Evolutionary conservation across 148 eudicot species (phyloP).

Genomic region (Silene conica): DNA sequence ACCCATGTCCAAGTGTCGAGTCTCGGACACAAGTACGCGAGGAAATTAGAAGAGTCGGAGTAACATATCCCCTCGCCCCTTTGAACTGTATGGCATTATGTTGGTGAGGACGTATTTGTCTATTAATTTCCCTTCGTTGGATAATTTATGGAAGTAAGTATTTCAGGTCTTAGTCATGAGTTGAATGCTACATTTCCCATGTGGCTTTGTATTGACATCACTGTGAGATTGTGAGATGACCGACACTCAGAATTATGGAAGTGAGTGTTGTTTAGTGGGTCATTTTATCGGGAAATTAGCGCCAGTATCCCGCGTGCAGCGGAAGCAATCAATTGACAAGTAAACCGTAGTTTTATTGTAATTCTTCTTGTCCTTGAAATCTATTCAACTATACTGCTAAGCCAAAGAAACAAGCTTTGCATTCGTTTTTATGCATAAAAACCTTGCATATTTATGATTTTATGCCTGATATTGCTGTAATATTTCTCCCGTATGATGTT

Average conservation of each 20-base stretch:
- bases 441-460: no score
- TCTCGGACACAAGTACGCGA: no score
- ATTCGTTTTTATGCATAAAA: no score
- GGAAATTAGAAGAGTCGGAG: no score
- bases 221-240: not conserved
- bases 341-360: not conserved
- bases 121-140: not conserved
- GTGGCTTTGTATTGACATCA: not conserved
- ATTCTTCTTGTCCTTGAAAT: not conserved
- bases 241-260: not conserved
- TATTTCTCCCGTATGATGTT: not conserved
- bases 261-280: not conserved
- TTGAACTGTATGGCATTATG: not conserved
- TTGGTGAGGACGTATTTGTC: not conserved
- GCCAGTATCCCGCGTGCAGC: no score
- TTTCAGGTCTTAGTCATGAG: not conserved
- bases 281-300: no score
- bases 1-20: no score
- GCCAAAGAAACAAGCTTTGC: not conserved
- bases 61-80: no score
- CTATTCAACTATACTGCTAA: not conserved
- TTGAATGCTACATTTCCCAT: not conserved
- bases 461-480: not conserved
- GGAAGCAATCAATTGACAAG: no score
- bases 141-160: not conserved